A percentile compares a stretch with the other conserved stretches of the same genome.
These are phyloP conservation scores for Mycena vulgaris DNA, from an alignment of 768 basidiomycete species.

Conservation along the genomic window DNA sequence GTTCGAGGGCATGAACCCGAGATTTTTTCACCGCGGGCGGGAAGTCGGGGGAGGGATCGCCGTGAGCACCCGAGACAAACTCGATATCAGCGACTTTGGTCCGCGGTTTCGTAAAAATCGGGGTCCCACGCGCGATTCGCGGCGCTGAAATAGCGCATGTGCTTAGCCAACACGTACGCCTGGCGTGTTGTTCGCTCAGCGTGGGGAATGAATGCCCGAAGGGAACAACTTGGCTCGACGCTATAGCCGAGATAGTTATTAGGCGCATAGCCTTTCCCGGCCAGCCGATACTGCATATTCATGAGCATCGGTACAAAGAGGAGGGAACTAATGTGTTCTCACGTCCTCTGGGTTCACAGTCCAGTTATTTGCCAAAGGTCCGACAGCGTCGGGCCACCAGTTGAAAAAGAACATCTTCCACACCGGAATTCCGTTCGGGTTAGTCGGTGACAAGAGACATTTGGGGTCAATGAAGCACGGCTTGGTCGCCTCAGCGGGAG, in stretches of 20 bases:
- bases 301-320: background rate
- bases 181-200: slow-evolving; percentile 39
- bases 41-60: background rate
- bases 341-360: slow-evolving; percentile 49
- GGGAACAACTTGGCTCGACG: slow-evolving; percentile 48
- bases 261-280: background rate
- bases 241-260: slow-evolving; percentile 47
- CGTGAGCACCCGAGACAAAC: slow-evolving; percentile 19
- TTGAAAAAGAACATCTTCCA: slow-evolving; percentile 55
- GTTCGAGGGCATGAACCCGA: slow-evolving; percentile 14
- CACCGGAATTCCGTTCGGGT: slow-evolving; percentile 53
- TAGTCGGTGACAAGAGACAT: slow-evolving; percentile 7
- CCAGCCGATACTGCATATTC: slow-evolving; percentile 27
- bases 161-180: slow-evolving; percentile 22
- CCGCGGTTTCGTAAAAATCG: slow-evolving; percentile 27
- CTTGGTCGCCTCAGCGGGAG: background rate
- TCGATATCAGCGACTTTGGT: background rate
- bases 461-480: slow-evolving; percentile 14
- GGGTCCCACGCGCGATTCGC: slow-evolving; percentile 11
- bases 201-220: slow-evolving; percentile 44
- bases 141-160: slow-evolving; percentile 4
- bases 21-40: slow-evolving; percentile 7
- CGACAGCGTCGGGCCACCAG: slow-evolving; percentile 40
- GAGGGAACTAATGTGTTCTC: background rate
- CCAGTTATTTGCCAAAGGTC: slow-evolving; percentile 48